Evolutionary conservation across 2,329 filamentous ascomycete species (phyloP), one percentile per base, ranked within the genome.

Genomic region (Fusarium poae): DNA sequence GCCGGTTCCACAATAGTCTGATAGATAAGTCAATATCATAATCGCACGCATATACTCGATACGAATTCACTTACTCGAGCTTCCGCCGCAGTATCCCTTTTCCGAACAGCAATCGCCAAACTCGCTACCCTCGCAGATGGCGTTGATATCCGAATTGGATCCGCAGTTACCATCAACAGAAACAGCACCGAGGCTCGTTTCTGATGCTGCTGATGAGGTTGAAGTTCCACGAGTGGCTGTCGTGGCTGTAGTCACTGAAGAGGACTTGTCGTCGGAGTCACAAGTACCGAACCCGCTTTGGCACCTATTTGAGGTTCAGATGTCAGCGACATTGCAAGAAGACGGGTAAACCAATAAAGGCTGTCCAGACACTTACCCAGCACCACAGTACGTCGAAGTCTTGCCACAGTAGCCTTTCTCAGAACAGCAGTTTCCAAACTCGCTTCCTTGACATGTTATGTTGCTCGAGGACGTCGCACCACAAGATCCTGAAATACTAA

Each of bases 401-500:
- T 39, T 56, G 25, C 52, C 52, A 25, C 52, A 56, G 25, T 56
- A 56, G 2, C 52, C 52, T 20, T 56, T 56, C 2, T 6, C 2
- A 16, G 52, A 56, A 25, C 52, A 56, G 30, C 52, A 56, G 25
- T 56, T 20, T 49, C 52, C 52, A 39, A 49, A 56, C 6, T 20
- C n/a, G 20, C 52, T 56, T 12, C 52, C 52, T 39, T 49, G 32
- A 18, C 52, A 56, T 16, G 52, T 56, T 3, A 56, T 4, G 21
- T 56, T 56, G 23, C 43, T 56, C 16, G 52, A 40, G 16, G 52
- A 56, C 6, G 23, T 56, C n/a, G 21, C 43, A 20, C 52, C 52
- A 5, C 52, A 56, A 39, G 52, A 56, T 5, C 52, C 52, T 3
- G 52, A 56, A 12, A n/a, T 56, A 49, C 52, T 56, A 6, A 56